Percentiles rank a stretch among this genome's conserved stretches.
Conservation (phyloP, 1,139 yeast genomes). For the Kurtzmaniella quercitrusa region DNA sequence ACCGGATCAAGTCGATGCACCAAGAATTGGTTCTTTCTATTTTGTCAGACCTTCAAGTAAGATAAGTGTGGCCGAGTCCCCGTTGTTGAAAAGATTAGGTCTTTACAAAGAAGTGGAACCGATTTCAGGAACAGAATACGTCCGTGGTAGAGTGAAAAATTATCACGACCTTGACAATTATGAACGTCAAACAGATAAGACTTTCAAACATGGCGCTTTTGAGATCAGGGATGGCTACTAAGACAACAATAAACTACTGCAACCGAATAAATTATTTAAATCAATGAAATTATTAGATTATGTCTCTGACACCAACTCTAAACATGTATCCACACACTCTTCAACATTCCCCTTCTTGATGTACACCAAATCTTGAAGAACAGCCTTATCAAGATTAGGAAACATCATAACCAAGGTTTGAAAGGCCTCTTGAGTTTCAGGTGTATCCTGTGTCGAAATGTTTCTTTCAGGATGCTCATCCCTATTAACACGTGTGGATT, state of each 20-base stretch:
- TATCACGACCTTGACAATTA: conserved; percentile 22
- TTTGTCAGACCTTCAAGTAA: conserved; percentile 28
- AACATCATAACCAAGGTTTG: conserved; percentile 64
- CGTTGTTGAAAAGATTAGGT: conserved; percentile 25
- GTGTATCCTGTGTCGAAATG: background rate
- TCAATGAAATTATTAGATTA: too few relatives aligned
- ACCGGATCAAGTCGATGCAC: conserved; percentile 23
- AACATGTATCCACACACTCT: conserved; percentile 66
- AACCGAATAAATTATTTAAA: too few relatives aligned
- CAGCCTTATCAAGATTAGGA: conserved; percentile 65
- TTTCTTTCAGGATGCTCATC: too few relatives aligned
- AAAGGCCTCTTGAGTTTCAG: conserved; percentile 20
- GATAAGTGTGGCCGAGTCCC: conserved; percentile 27
- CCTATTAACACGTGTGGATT: conserved; percentile 1
- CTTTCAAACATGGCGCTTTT: conserved; percentile 24
- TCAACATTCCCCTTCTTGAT: conserved; percentile 71
- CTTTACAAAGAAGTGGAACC: conserved; percentile 20
- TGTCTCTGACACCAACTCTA: conserved; percentile 25
- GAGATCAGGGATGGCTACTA: conserved; percentile 24
- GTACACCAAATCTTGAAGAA: conserved; percentile 66
- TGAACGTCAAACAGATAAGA: conserved; percentile 19
- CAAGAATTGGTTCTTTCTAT: conserved; percentile 30
- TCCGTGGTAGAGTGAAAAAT: conserved; percentile 23
- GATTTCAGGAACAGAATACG: conserved; percentile 27
- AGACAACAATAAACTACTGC: background rate